These are phyloP conservation scores for Phytophthora pistaciae DNA, from an alignment of 352 stramenopile species.

Conservation along the genomic window DNA sequence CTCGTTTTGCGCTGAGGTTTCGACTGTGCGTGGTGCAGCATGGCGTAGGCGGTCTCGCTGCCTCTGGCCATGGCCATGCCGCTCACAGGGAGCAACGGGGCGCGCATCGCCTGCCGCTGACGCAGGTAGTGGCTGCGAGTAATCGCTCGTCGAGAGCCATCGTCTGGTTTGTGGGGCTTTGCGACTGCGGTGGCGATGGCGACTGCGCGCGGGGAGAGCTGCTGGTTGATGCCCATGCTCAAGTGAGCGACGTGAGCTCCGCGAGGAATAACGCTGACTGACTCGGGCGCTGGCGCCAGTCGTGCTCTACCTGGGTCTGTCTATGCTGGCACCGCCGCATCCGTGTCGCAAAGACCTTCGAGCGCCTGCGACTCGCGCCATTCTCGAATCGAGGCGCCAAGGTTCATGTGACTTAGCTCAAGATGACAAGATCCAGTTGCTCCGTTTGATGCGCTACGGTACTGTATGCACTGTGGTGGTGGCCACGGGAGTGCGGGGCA, in stretches of 20 bases:
- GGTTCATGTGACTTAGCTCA: background rate
- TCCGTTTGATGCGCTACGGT: background rate
- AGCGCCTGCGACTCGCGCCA: background rate
- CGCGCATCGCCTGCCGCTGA: slow-evolving; percentile 11
- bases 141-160: background rate
- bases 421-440: background rate
- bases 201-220: slow-evolving; percentile 19
- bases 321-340: slow-evolving; percentile 31
- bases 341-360: slow-evolving; percentile 16
- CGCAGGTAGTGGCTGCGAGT: slow-evolving; percentile 4
- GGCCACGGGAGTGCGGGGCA: no score
- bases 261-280: slow-evolving; percentile 16
- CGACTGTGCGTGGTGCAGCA: slow-evolving; percentile 7
- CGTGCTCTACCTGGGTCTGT: slow-evolving; percentile 19
- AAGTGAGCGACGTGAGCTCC: slow-evolving; percentile 1
- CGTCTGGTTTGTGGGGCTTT: slow-evolving; percentile 15
- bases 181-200: background rate
- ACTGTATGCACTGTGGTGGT: no score
- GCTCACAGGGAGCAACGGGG: slow-evolving; percentile 21
- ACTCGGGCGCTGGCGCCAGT: slow-evolving; percentile 12
- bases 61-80: slow-evolving; percentile 20
- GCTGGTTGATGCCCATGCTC: slow-evolving; percentile 11
- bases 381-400: no score
- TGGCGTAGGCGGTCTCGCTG: slow-evolving; percentile 7
- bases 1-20: slow-evolving; percentile 4